These are phyloP conservation scores for Tulasnella calospora DNA, from an alignment of 768 basidiomycete species.

Conservation along the genomic window DNA sequence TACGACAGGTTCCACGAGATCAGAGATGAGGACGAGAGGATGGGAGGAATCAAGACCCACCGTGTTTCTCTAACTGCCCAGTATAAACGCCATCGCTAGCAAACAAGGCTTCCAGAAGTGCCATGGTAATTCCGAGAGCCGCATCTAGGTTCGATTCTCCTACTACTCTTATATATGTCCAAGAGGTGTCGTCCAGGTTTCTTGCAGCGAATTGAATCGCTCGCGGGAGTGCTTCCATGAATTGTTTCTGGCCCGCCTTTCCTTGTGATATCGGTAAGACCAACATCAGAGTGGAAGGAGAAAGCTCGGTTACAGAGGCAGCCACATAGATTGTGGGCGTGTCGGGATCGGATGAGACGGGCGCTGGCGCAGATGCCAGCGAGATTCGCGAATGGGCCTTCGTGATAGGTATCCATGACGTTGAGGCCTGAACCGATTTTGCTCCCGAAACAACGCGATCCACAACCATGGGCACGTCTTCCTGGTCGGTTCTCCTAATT, in stretches of 20 bases:
- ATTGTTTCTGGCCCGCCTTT: slow-evolving; percentile 51
- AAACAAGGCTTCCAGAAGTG: slow-evolving; percentile 56
- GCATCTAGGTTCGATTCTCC: slow-evolving; percentile 58
- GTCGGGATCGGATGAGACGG: background rate
- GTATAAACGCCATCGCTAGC: slow-evolving; percentile 44
- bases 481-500: slow-evolving; percentile 41
- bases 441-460: slow-evolving; percentile 29
- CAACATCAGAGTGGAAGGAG: background rate
- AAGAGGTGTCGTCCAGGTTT: slow-evolving; percentile 37
- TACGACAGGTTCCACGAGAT: background rate
- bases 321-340: background rate
- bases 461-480: slow-evolving; percentile 16
- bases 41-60: background rate
- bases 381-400: slow-evolving; percentile 10
- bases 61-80: background rate
- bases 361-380: background rate
- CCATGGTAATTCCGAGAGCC: slow-evolving; percentile 59
- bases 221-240: slow-evolving; percentile 49
- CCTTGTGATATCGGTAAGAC: slow-evolving; percentile 36
- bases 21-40: background rate
- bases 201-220: slow-evolving; percentile 46
- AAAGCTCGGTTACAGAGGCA: background rate
- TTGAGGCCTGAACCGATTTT: slow-evolving; percentile 5
- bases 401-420: slow-evolving; percentile 8
- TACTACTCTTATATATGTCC: slow-evolving; percentile 45